Base-by-base conservation (phyloP, 495 filamentous ascomycete genomes). In the Talaromyces trachyspermus region DNA sequence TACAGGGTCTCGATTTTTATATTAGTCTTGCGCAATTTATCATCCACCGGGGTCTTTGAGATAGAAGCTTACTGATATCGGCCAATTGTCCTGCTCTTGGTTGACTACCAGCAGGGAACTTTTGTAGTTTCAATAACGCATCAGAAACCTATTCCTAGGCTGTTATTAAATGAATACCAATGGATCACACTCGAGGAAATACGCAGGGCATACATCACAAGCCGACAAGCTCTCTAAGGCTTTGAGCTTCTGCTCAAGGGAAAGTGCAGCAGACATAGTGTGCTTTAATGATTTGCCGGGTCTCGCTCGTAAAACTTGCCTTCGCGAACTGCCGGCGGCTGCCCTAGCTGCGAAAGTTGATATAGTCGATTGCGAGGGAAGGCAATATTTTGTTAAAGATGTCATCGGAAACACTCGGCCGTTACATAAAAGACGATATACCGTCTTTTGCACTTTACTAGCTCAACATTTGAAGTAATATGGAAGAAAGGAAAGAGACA, bases 101-200 rank as follows among this genome's bases (percentile, higher is more conserved):
- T 45, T 26, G 55, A 43, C 46, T 48, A 9, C 67, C 68, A 25
- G 53, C 42, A 5, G 59, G 65, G 1, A 69, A 64, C 18, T 76
- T 72, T 40, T 80, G 74, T 19, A 85, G 63, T 49, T 77, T 79
- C 24, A 81, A 63, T 0, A 85, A 69, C 2, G 78, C 80, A 54
- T 85, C 81, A 33, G 80, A 81, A 46, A 85, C 68, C 69, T 83
- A 39, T 3, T 19, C 10, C 11, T 11, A 18, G 1, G 35, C n/a
- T 22, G 18, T 39, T 30, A 7, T 15, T 12, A 38, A 29, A 3
- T 27, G 20, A 25, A 38, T 8, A 22, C 5, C 9, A 29, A 26
- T n/a, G n/a, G 5, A 8, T 2, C n/a, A n/a, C n/a, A n/a, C n/a
- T n/a, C n/a, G n/a, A n/a, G n/a, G n/a, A 18, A 24, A 27, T 24